These are phyloP conservation scores for Leccinum proximum DNA, from an alignment of 1,284 basidiomycete species.

Conservation along the genomic window DNA sequence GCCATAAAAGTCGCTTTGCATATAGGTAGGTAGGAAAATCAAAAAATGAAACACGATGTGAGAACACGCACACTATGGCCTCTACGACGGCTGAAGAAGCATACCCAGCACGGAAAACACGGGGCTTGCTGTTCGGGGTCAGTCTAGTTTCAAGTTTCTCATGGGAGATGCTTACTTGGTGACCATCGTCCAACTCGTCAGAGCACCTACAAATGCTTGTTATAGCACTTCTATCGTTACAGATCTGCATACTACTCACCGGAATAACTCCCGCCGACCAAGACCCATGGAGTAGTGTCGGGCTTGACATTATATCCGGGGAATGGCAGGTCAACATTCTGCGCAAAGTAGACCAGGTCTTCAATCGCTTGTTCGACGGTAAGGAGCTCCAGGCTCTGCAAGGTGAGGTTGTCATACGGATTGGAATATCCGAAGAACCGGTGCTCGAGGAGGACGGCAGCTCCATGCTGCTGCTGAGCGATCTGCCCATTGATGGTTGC, in stretches of 20 bases:
- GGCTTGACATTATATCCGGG: constrained; percentile 59
- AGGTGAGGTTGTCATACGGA: constrained; percentile 58
- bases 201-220: constrained; percentile 33
- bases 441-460: constrained; percentile 58
- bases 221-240: not conserved
- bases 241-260: constrained; percentile 29
- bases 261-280: constrained; percentile 68
- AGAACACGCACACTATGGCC: constrained; percentile 46
- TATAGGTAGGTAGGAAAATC: not conserved
- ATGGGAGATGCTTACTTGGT: constrained; percentile 41
- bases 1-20: constrained; percentile 49
- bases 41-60: not conserved
- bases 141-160: not conserved
- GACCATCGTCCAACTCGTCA: constrained; percentile 70
- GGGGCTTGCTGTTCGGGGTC: constrained; percentile 48
- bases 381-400: constrained; percentile 52
- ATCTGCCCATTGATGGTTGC: constrained; percentile 61
- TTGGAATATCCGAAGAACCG: constrained; percentile 54
- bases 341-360: constrained; percentile 68
- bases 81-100: constrained; percentile 72
- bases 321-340: constrained; percentile 63
- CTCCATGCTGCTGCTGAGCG: constrained; percentile 63
- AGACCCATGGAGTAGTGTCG: constrained; percentile 60
- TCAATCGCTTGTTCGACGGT: constrained; percentile 72
- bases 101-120: constrained; percentile 64